Conservation (phyloP, 108 stramenopile genomes). For the Chaetoceros muelleri region DNA sequence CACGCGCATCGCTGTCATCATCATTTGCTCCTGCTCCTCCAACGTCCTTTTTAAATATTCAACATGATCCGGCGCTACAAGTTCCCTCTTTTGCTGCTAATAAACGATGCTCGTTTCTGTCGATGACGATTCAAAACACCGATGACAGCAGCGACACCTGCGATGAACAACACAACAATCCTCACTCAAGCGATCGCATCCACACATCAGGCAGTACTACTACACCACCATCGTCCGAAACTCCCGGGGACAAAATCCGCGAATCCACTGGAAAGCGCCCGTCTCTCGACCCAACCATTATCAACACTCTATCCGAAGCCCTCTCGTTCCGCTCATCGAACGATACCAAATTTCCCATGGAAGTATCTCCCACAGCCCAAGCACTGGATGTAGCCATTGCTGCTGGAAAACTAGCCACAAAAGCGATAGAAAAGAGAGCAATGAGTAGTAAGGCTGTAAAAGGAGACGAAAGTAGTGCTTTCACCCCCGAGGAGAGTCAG, state of each 20-base stretch:
- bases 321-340: constrained; percentile 32
- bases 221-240: not conserved
- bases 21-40: too few relatives aligned
- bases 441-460: constrained; percentile 13
- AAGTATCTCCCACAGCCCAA: not conserved
- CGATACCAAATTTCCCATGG: constrained; percentile 13
- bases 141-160: too few relatives aligned
- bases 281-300: constrained; percentile 73
- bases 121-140: too few relatives aligned
- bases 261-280: constrained; percentile 64
- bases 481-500: constrained; percentile 44
- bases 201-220: too few relatives aligned
- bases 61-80: too few relatives aligned
- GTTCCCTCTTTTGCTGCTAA: too few relatives aligned
- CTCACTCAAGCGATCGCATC: too few relatives aligned
- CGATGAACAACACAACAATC: too few relatives aligned
- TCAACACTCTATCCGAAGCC: constrained; percentile 70
- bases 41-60: too few relatives aligned
- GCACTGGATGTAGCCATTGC: constrained; percentile 55
- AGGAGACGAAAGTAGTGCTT: constrained; percentile 33
- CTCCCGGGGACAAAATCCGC: constrained; percentile 46
- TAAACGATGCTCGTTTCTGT: too few relatives aligned
- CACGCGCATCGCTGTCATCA: too few relatives aligned
- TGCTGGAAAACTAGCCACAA: constrained; percentile 47
- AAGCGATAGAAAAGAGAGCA: constrained; percentile 46